Conservation (phyloP, 1,284 basidiomycete species). For the Ganoderma leucocontextum region DNA sequence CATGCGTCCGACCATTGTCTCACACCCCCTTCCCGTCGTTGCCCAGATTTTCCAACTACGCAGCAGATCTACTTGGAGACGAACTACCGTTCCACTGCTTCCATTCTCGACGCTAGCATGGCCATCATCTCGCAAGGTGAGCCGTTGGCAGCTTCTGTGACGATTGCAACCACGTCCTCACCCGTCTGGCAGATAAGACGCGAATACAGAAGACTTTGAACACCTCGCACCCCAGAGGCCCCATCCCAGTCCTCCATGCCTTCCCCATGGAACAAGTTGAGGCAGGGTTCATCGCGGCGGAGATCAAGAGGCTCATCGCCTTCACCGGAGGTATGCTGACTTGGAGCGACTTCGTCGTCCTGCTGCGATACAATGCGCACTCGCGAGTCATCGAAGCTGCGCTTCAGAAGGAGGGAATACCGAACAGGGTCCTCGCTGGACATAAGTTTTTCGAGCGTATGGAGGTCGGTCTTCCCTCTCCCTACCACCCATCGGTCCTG, state of each 20-base stretch:
- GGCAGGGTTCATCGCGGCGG: constrained; percentile 76
- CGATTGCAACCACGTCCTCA: background rate
- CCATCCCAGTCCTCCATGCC: constrained; percentile 60
- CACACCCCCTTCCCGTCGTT: background rate
- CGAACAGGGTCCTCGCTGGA: constrained; percentile 81
- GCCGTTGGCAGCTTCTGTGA: constrained; percentile 9
- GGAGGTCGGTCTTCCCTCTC: constrained; percentile 53
- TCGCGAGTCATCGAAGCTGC: constrained; percentile 83
- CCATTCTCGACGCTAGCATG: constrained; percentile 80
- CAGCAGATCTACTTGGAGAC: constrained; percentile 83
- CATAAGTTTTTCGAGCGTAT: constrained; percentile 89
- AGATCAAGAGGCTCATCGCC: constrained; percentile 83
- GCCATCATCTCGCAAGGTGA: constrained; percentile 86
- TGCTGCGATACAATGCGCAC: constrained; percentile 87
- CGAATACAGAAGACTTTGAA: constrained; percentile 82
- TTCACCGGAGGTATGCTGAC: constrained; percentile 76
- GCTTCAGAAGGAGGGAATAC: constrained; percentile 82
- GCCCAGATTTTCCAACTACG: constrained; percentile 70
- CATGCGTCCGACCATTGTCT: background rate
- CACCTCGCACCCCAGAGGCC: constrained; percentile 76
- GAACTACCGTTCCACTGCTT: constrained; percentile 88
- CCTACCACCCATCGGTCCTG: constrained; percentile 13
- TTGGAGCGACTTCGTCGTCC: constrained; percentile 82
- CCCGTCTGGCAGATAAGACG: constrained; percentile 58
- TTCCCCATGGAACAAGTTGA: constrained; percentile 66